Evolutionary conservation across 176 grass and related monocot genomes (phyloP), one percentile per base, ranked within the genome.

Genomic region (Otatea glauca): DNA sequence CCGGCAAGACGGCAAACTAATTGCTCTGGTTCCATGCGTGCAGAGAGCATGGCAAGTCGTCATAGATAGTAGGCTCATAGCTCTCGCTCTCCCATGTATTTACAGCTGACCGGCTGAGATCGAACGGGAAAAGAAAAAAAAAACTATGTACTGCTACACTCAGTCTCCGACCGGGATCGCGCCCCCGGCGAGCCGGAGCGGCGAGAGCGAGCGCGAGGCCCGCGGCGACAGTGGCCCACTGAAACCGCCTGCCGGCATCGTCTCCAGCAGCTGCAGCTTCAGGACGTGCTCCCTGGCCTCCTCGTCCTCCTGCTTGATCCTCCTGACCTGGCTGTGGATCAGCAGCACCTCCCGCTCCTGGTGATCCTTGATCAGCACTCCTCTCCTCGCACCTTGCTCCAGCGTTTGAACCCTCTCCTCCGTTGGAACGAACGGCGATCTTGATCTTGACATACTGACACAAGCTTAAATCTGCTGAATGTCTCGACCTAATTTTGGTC

Each of bases 231-330:
- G 50, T 4, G 32, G 85, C 9, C 20, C 35, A 5, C 70, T 25
- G 41, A 78, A 61, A 18, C 14, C 27, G 47, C 32, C 77, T 24
- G 44, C 73, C 6, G 85, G 93, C 79, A 74, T 63, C 21, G 47
- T 85, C 86, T 93, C 86, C 50, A 93, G 65, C 71, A 79, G 80
- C 78, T 70, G 89, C 48, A 90, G 85, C 84, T 54, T 66, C 2
- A 78, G 80, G 25, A 93, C 76, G 1, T 82, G 89, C 80, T 65
- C 70, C 70, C 90, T 87, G 63, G 47, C 43, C 88, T 93, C 83
- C 89, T 88, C 91, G 24, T 96, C 94, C 79, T 96, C 94, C 89
- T 75, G 49, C 88, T 96, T 93, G 70, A 96, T 88, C 86, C 90
- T 87, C 76, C 86, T 74, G 15, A 96, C 89, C 81, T 93, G 94